Evolutionary conservation across 2,329 filamentous ascomycete species (phyloP).

Genomic region (Talaromyces verruculosus): DNA sequence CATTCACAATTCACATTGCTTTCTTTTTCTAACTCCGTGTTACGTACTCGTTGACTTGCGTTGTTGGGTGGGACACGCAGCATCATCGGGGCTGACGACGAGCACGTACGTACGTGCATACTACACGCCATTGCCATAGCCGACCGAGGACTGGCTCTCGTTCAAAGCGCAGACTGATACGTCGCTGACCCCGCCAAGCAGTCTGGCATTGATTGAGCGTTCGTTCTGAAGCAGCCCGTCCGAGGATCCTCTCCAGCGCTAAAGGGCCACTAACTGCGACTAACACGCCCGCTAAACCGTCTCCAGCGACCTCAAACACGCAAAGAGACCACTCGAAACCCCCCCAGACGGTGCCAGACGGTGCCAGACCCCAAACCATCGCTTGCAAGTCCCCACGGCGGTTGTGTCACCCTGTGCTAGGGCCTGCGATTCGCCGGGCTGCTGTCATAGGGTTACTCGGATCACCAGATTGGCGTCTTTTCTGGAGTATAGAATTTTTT

Average conservation of each 20-base stretch:
- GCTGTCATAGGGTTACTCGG: neutral
- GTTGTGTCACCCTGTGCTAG: constrained; percentile 7
- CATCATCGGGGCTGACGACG: constrained; percentile 1
- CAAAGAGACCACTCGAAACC: neutral
- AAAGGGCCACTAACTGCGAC: neutral
- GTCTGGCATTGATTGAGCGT: constrained; percentile 11
- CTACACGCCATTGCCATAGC: neutral
- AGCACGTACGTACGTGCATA: neutral
- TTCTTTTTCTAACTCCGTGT: neutral
- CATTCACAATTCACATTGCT: neutral
- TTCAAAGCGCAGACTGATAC: neutral
- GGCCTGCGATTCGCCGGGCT: neutral
- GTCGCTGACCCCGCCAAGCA: neutral
- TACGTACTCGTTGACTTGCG: neutral
- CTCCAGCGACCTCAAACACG: constrained; percentile 19
- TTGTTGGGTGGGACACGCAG: constrained; percentile 4
- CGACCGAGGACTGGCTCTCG: neutral
- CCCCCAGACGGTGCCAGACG: neutral
- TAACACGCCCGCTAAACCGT: constrained; percentile 14
- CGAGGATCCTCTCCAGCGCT: constrained; percentile 2
- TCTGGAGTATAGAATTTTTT: neutral
- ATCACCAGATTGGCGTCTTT: neutral
- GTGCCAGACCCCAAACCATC: neutral
- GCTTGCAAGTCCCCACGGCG: constrained; percentile 9
- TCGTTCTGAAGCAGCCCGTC: neutral